Evolutionary conservation across 306 rosid genomes (phyloP).

Genomic region (Senna siamea): DNA sequence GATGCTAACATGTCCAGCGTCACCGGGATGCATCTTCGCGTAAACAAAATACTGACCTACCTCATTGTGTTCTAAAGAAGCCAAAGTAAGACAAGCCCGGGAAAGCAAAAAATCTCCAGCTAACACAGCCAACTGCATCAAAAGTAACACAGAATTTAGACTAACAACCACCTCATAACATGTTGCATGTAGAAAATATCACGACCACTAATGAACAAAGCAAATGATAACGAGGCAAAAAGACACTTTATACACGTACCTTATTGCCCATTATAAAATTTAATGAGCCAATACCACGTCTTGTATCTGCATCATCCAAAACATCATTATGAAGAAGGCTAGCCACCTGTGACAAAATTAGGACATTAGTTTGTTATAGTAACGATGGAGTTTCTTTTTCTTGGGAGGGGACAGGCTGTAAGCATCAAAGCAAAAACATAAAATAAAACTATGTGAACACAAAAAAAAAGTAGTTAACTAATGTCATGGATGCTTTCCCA

Average conservation of each 20-base stretch:
- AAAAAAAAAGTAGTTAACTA: too few relatives aligned
- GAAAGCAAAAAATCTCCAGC: slow-evolving; percentile 97
- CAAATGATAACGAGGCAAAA: slow-evolving; percentile 17
- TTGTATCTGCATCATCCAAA: slow-evolving; percentile 94
- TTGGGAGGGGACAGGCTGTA: too few relatives aligned
- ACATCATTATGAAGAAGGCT: slow-evolving; percentile 99
- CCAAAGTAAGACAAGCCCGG: slow-evolving; percentile 95
- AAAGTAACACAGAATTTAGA: slow-evolving; percentile 2
- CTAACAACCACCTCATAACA: slow-evolving; percentile 1
- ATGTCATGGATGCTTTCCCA: too few relatives aligned
- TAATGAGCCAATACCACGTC: slow-evolving; percentile 90
- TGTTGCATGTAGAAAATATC: too few relatives aligned
- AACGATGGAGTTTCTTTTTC: background rate
- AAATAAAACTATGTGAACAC: too few relatives aligned
- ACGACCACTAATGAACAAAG: background rate
- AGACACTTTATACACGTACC: slow-evolving; percentile 45
- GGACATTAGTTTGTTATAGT: slow-evolving; percentile 5
- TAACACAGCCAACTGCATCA: slow-evolving; percentile 81
- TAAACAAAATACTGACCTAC: slow-evolving; percentile 40
- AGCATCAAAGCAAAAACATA: too few relatives aligned
- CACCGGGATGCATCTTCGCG: background rate
- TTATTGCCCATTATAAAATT: slow-evolving; percentile 91
- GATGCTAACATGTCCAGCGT: background rate
- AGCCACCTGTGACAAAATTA: slow-evolving; percentile 69
- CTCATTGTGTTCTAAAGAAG: slow-evolving; percentile 88